Evolutionary conservation across 495 filamentous ascomycete genomes (phyloP).

Genomic region (Penicillium coffeae): DNA sequence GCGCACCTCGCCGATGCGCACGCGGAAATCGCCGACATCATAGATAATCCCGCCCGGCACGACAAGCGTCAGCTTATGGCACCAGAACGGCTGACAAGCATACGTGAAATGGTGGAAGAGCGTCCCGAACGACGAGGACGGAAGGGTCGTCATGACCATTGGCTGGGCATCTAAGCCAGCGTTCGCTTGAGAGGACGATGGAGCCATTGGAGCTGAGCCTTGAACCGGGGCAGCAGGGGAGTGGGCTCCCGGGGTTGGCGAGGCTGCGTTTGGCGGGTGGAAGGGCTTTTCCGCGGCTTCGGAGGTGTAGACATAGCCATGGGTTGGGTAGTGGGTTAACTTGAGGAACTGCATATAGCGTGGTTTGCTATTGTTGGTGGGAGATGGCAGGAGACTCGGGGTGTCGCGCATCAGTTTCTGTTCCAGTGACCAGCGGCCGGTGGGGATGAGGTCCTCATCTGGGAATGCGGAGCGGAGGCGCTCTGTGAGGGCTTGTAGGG

Average conservation of each 20-base stretch:
- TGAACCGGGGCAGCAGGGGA: background rate
- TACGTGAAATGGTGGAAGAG: conserved; percentile 44
- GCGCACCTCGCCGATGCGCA: conserved; percentile 43
- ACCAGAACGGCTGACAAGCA: conserved; percentile 46
- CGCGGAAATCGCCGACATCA: conserved; percentile 43
- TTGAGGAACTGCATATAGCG: conserved; percentile 47
- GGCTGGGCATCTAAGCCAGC: conserved; percentile 1
- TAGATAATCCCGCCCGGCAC: conserved; percentile 42
- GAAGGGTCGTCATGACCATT: conserved; percentile 43
- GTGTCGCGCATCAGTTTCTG: conserved; percentile 48
- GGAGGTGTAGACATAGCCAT: conserved; percentile 46
- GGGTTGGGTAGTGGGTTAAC: conserved; percentile 35
- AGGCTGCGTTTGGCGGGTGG: conserved; percentile 9
- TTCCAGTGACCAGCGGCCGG: conserved; percentile 41
- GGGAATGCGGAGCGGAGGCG: conserved; percentile 37
- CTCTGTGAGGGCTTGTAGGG: conserved; percentile 33
- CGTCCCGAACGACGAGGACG: conserved; percentile 26
- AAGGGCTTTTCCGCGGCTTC: conserved; percentile 20
- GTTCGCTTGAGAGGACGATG: background rate
- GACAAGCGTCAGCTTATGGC: conserved; percentile 36
- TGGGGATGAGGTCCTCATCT: conserved; percentile 33
- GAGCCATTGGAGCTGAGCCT: background rate
- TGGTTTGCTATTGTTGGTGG: conserved; percentile 19
- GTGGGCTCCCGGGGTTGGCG: background rate
- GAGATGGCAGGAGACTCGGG: conserved; percentile 36